Evolutionary conservation across 441 rosid species (phyloP).

Genomic region (Omphalea diandra): DNA sequence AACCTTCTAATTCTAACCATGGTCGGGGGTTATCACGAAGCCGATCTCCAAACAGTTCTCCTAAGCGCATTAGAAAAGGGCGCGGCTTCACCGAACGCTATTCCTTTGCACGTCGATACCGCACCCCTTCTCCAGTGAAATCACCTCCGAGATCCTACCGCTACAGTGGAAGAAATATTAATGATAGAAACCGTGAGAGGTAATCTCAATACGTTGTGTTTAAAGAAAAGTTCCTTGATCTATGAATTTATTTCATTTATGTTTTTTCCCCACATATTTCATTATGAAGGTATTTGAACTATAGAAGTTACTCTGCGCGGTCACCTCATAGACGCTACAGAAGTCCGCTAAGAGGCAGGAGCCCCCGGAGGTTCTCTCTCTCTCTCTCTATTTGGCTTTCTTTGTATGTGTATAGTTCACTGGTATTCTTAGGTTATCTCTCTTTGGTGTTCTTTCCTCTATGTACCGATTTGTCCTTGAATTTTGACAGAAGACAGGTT

Average conservation of each 20-base stretch:
- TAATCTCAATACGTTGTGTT: constrained; percentile 30
- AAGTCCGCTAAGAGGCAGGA: constrained; percentile 72
- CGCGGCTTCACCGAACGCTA: constrained; percentile 96
- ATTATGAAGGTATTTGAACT: constrained; percentile 53
- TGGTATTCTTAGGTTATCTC: no score
- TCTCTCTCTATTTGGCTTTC: no score
- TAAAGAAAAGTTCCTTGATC: background rate
- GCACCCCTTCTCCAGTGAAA: constrained; percentile 91
- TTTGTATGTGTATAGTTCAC: background rate
- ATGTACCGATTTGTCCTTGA: no score
- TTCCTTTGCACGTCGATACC: constrained; percentile 90
- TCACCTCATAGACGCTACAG: constrained; percentile 52
- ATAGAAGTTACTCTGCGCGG: constrained; percentile 51
- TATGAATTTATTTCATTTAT: constrained; percentile 10
- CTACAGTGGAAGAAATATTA: constrained; percentile 61
- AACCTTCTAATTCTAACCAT: constrained; percentile 38
- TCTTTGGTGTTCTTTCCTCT: no score
- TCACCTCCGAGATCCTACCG: constrained; percentile 48
- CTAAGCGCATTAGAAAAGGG: constrained; percentile 89
- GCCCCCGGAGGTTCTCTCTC: constrained; percentile 76
- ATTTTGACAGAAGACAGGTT: no score
- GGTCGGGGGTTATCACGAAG: constrained; percentile 36
- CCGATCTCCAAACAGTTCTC: constrained; percentile 60
- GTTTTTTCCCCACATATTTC: background rate
- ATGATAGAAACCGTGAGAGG: constrained; percentile 77